A percentile compares a stretch with the other conserved stretches of the same genome.
These are phyloP conservation scores for Penicillium olsonii DNA, from an alignment of 2,329 filamentous ascomycete genomes.

Conservation along the genomic window DNA sequence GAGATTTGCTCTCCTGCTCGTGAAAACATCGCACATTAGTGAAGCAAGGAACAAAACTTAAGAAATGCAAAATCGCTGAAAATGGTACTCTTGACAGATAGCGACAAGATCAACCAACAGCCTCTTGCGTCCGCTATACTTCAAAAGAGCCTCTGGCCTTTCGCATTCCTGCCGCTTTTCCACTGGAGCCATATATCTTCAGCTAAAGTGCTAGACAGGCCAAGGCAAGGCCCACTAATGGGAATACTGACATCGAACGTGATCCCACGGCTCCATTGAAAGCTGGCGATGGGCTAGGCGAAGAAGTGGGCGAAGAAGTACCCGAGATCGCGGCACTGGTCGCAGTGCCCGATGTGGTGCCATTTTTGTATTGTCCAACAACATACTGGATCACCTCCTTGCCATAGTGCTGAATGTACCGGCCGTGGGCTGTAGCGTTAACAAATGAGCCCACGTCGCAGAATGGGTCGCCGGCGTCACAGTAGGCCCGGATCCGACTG, in stretches of 20 bases:
- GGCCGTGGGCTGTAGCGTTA: background rate
- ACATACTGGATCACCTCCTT: background rate
- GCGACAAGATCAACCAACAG: background rate
- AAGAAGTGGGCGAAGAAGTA: background rate
- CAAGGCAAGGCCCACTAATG: background rate
- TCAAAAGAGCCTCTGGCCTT: background rate
- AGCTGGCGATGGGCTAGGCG: background rate
- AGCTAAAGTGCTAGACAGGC: background rate
- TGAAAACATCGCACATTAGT: too few species aligned
- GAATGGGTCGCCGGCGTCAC: constrained; percentile 4
- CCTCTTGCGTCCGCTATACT: background rate
- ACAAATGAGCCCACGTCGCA: background rate
- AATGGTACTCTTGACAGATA: background rate
- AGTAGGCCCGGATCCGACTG: background rate
- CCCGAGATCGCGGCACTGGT: background rate
- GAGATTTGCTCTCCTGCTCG: too few species aligned
- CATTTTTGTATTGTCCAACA: background rate
- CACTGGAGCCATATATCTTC: background rate
- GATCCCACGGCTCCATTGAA: background rate
- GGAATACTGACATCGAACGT: background rate
- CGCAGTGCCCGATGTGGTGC: background rate
- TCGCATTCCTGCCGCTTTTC: background rate
- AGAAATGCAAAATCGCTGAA: too few species aligned
- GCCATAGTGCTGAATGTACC: background rate
- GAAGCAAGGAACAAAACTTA: too few species aligned